These are phyloP conservation scores for Pyracantha coccinea DNA, from an alignment of 331 rosid genomes.

Conservation along the genomic window DNA sequence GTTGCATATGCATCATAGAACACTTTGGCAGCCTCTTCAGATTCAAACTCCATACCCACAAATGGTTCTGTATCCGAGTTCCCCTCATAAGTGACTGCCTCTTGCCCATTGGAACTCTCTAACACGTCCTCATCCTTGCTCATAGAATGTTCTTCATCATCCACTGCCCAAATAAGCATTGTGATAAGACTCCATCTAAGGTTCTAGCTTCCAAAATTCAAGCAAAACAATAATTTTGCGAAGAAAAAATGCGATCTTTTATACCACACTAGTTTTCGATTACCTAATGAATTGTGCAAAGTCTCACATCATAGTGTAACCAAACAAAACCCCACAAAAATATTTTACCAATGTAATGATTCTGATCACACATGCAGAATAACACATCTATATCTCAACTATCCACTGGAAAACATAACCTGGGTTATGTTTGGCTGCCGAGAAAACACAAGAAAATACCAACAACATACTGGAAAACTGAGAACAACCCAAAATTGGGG, in stretches of 20 bases:
- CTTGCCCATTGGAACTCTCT: slow-evolving; percentile 24
- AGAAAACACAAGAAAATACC: neutral
- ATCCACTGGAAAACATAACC: neutral
- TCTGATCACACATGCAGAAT: neutral
- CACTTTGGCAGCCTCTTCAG: slow-evolving; percentile 35
- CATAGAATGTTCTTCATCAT: slow-evolving; percentile 26
- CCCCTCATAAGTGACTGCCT: slow-evolving; percentile 9
- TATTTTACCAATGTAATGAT: neutral
- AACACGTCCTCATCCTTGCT: slow-evolving; percentile 25
- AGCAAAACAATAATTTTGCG: neutral
- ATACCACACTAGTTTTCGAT: neutral
- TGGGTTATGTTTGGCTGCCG: neutral
- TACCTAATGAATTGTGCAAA: neutral
- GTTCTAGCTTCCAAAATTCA: neutral
- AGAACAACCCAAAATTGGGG: slow-evolving; percentile 7
- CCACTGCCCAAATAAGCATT: slow-evolving; percentile 32
- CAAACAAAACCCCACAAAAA: neutral
- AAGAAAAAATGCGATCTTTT: neutral
- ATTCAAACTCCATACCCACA: slow-evolving; percentile 49
- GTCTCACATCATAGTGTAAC: neutral
- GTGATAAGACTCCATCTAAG: neutral
- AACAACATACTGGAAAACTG: neutral
- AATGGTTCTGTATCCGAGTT: slow-evolving; percentile 28
- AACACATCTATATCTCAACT: neutral
- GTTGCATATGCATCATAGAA: slow-evolving; percentile 44